A percentile compares a stretch with the other conserved stretches of the same genome.
Conservation (phyloP, 371 early-diverging fungal species). For the Mortierella sp. region DNA sequence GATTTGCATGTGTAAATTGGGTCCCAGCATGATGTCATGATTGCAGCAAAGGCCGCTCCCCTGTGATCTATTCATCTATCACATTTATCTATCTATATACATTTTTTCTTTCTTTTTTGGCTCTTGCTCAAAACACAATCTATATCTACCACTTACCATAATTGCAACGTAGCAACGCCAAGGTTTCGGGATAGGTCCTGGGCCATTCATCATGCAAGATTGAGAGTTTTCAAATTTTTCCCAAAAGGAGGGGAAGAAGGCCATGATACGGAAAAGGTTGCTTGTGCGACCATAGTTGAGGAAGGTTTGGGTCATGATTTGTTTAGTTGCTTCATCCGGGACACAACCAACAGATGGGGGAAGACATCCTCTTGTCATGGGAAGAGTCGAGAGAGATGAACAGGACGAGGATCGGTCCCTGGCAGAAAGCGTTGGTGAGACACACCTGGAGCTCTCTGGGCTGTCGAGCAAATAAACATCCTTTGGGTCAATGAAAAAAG, state of each 20-base stretch:
- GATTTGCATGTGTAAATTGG: background rate
- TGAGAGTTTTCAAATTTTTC: conserved; percentile 65
- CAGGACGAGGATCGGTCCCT: conserved; percentile 27
- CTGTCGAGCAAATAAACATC: conserved; percentile 46
- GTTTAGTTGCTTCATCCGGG: conserved; percentile 46
- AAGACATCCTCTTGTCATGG: conserved; percentile 14
- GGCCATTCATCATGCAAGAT: conserved; percentile 59
- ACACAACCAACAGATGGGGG: conserved; percentile 36
- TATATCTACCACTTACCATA: conserved; percentile 59
- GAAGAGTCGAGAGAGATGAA: conserved; percentile 30
- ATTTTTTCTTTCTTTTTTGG: background rate
- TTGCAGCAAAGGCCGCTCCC: background rate
- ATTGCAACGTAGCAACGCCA: conserved; percentile 74
- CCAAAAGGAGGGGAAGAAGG: conserved; percentile 75
- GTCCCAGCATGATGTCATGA: conserved; percentile 31
- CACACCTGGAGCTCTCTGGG: conserved; percentile 31
- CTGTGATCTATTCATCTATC: background rate
- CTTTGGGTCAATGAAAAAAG: conserved; percentile 65
- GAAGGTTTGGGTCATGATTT: conserved; percentile 68
- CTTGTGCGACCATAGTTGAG: conserved; percentile 67
- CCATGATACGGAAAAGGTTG: conserved; percentile 68
- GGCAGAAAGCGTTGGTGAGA: conserved; percentile 44
- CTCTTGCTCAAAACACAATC: background rate
- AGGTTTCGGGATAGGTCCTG: conserved; percentile 68
- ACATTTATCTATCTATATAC: too few species aligned